Conservation (phyloP, 495 filamentous ascomycete species). For the Penicillium coprophilum region DNA sequence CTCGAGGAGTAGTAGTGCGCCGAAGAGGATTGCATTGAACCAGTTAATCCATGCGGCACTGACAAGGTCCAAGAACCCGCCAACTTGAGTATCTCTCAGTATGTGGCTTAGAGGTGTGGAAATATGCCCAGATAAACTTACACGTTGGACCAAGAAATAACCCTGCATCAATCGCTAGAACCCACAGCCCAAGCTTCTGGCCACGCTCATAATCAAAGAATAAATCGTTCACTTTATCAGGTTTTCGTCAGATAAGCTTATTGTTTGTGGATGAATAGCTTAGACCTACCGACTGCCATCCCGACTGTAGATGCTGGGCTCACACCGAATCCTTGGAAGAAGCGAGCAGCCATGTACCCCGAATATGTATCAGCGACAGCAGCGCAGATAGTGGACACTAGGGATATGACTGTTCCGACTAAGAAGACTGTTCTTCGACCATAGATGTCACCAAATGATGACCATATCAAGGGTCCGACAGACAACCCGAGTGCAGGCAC, state of each 20-base stretch:
- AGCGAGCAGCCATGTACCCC: slow-evolving; percentile 59
- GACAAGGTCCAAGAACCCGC: slow-evolving; percentile 55
- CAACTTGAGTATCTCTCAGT: slow-evolving; percentile 36
- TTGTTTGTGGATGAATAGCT: not conserved
- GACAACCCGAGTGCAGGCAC: slow-evolving; percentile 60
- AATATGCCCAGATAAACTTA: slow-evolving; percentile 9
- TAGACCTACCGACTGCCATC: slow-evolving; percentile 52
- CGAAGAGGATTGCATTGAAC: slow-evolving; percentile 60
- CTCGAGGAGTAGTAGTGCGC: slow-evolving; percentile 48
- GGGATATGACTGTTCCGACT: slow-evolving; percentile 52
- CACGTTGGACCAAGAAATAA: slow-evolving; percentile 54
- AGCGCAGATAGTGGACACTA: slow-evolving; percentile 53
- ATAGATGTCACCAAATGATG: slow-evolving; percentile 57
- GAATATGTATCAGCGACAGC: slow-evolving; percentile 46
- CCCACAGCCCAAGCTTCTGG: slow-evolving; percentile 63
- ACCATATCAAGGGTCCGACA: slow-evolving; percentile 59
- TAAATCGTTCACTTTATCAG: slow-evolving; percentile 38
- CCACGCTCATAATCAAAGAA: slow-evolving; percentile 64
- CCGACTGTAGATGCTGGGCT: slow-evolving; percentile 60
- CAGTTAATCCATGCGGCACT: slow-evolving; percentile 57
- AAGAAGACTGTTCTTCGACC: slow-evolving; percentile 57
- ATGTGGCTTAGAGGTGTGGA: not conserved
- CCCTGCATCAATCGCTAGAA: slow-evolving; percentile 57
- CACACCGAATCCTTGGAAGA: slow-evolving; percentile 63
- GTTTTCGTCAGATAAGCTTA: not conserved